Percentiles rank a stretch among this genome's conserved stretches.
phyloP scores from a whole-genome alignment of 805 yeast genomes.

The Deakozyma indianensis region DNA sequence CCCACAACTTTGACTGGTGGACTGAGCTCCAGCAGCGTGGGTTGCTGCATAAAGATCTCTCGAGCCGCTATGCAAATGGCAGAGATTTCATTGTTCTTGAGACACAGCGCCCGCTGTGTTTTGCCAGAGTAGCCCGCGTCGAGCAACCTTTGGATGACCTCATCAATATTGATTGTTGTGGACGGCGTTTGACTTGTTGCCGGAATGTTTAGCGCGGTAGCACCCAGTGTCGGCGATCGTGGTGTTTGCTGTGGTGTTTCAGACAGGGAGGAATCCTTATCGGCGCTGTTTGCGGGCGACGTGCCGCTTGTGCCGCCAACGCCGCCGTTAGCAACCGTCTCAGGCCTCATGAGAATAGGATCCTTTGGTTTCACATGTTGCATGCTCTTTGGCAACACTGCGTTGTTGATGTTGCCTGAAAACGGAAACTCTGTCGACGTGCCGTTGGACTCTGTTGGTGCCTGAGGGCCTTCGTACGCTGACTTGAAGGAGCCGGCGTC shows the following conservation, averaged over 20 bases:
- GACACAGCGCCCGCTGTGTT: conserved; percentile 70
- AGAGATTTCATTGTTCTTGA: conserved; percentile 81
- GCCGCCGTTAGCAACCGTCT: not conserved
- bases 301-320: not conserved
- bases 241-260: not conserved
- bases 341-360: conserved; percentile 44
- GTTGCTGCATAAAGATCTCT: conserved; percentile 81
- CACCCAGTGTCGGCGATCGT: conserved; percentile 4
- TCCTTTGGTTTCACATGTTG: conserved; percentile 54
- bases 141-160: conserved; percentile 72
- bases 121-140: conserved; percentile 97
- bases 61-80: conserved; percentile 76
- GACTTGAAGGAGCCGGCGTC: conserved; percentile 14
- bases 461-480: conserved; percentile 8
- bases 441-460: not conserved
- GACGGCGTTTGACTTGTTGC: conserved; percentile 3
- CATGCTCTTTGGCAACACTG: conserved; percentile 50
- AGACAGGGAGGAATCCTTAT: not conserved
- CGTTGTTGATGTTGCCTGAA: conserved; percentile 34
- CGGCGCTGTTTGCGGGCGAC: not conserved
- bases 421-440: conserved; percentile 49
- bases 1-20: conserved; percentile 83
- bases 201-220: conserved; percentile 3
- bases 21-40: conserved; percentile 71
- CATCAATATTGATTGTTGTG: conserved; percentile 51